Evolutionary conservation across 306 rosid species (phyloP).

Genomic region (Begonia peltatifolia): DNA sequence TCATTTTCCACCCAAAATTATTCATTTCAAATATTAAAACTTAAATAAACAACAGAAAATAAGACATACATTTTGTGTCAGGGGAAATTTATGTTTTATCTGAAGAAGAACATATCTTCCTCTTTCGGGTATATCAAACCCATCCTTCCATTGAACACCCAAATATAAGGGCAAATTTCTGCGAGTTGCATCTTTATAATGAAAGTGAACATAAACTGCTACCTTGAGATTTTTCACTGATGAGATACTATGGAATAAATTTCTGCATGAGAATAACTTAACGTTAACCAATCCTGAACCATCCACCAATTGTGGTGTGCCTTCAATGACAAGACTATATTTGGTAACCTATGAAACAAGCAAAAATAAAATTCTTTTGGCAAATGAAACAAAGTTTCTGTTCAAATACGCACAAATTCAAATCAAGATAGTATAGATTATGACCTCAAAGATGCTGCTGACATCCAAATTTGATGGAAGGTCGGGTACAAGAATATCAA

Average conservation of each 20-base stretch:
- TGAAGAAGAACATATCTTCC: conserved; percentile 57
- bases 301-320: conserved; percentile 25
- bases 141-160: conserved; percentile 18
- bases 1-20: background rate
- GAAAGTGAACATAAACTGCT: conserved; percentile 35
- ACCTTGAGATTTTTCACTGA: conserved; percentile 20
- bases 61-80: conserved; percentile 35
- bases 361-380: conserved; percentile 15
- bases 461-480: conserved; percentile 62
- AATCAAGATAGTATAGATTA: conserved; percentile 3
- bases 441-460: conserved; percentile 51
- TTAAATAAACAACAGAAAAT: conserved; percentile 6
- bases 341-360: conserved; percentile 41
- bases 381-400: too few species aligned
- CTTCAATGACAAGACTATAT: conserved; percentile 53
- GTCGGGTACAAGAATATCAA: conserved; percentile 78
- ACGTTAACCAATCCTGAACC: conserved; percentile 16
- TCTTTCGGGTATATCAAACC: conserved; percentile 24
- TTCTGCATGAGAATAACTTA: conserved; percentile 45
- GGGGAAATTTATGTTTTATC: conserved; percentile 68
- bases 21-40: background rate
- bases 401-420: too few species aligned
- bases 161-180: conserved; percentile 30
- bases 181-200: conserved; percentile 37
- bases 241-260: conserved; percentile 33